These are phyloP conservation scores for Eimeria falciformis DNA, from an alignment of 169 alveolate species.

Conservation along the genomic window DNA sequence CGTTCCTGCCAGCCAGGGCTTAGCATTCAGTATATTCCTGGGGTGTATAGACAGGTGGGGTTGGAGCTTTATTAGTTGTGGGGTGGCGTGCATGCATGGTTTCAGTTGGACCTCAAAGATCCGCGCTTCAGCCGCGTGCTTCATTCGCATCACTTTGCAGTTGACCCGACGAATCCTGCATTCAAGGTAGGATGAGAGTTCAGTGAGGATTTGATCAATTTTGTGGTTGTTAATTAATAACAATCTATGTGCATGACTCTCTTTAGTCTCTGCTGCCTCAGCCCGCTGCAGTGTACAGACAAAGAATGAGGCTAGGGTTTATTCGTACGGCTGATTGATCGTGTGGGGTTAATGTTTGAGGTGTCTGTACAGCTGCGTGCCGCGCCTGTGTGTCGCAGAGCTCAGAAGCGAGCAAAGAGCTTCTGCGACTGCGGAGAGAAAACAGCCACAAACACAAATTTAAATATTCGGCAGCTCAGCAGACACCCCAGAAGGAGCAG, in stretches of 20 bases:
- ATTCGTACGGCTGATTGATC: neutral
- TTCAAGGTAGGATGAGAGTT: constrained; percentile 81
- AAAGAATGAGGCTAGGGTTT: too few species aligned
- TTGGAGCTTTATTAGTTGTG: too few species aligned
- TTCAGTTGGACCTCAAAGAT: constrained; percentile 80
- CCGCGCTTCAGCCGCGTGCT: constrained; percentile 86
- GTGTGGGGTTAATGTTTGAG: neutral
- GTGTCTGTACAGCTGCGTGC: neutral
- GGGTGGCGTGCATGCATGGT: neutral
- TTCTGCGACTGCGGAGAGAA: neutral
- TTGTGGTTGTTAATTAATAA: neutral
- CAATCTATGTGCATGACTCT: neutral
- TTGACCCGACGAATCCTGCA: constrained; percentile 92
- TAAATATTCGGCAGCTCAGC: neutral
- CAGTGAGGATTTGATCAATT: neutral
- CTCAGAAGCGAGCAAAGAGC: neutral
- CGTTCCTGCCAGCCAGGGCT: neutral
- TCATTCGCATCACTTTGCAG: constrained; percentile 88
- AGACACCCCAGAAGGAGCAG: neutral
- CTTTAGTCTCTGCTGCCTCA: neutral
- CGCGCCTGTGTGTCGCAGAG: neutral
- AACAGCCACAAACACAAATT: neutral
- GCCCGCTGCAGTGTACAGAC: neutral
- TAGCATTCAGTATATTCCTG: neutral
- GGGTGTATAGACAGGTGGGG: neutral